Conservation (phyloP, 202 grass and related monocot species). For the Panicum hallii region DNA sequence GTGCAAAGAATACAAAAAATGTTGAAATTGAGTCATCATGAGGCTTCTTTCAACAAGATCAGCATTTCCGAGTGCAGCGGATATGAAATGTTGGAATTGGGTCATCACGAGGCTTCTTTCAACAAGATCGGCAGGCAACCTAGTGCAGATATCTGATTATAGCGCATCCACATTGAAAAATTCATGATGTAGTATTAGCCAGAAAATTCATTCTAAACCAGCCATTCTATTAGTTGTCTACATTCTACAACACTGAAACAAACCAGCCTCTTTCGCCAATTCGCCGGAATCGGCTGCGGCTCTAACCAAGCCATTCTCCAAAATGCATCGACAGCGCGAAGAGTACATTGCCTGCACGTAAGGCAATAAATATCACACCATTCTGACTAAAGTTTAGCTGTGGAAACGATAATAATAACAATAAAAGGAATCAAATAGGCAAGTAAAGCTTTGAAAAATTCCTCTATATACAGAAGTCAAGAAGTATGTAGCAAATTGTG, state of each 20-base stretch:
- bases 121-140: neutral
- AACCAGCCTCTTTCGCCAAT: neutral
- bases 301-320: too few species aligned
- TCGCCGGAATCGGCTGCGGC: too few species aligned
- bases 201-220: neutral
- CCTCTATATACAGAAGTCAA: neutral
- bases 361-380: neutral
- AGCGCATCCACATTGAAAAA: neutral
- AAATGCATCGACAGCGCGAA: too few species aligned
- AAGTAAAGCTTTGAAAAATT: too few species aligned
- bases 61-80: neutral
- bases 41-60: neutral
- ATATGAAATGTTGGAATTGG: neutral
- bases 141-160: neutral
- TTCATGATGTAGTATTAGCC: neutral
- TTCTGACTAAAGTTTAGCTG: neutral
- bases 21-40: neutral
- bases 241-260: constrained; percentile 6
- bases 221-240: neutral
- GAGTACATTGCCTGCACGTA: constrained; percentile 25
- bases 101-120: neutral
- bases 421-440: neutral
- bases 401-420: neutral
- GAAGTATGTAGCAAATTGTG: neutral
- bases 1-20: neutral